A percentile compares a stretch with the other conserved stretches of the same genome.
These are phyloP conservation scores for Pyrenophora graminea DNA, from an alignment of 2,329 filamentous ascomycete species.

Conservation along the genomic window DNA sequence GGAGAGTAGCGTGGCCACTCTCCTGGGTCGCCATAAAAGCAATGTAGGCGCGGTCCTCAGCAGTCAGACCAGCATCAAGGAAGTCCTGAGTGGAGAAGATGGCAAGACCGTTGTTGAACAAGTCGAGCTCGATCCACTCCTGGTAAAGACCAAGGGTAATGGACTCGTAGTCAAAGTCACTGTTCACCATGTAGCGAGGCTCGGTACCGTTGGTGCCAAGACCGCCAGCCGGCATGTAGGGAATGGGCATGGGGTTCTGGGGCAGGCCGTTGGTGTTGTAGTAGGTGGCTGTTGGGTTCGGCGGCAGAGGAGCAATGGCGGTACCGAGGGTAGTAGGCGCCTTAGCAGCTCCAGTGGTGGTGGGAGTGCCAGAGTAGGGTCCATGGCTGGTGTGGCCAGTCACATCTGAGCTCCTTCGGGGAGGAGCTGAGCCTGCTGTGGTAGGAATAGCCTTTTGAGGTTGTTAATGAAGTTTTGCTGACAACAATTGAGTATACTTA, in stretches of 20 bases:
- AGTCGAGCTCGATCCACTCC: slow-evolving; percentile 83
- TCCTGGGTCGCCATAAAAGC: slow-evolving; percentile 80
- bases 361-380: slow-evolving; percentile 67
- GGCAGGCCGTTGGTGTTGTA: slow-evolving; percentile 75
- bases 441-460: slow-evolving; percentile 24
- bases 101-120: slow-evolving; percentile 76
- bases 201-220: slow-evolving; percentile 76
- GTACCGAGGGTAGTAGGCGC: slow-evolving; percentile 59
- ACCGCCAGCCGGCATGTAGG: slow-evolving; percentile 72
- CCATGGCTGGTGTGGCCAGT: slow-evolving; percentile 70
- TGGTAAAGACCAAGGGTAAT: slow-evolving; percentile 76
- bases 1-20: slow-evolving; percentile 73
- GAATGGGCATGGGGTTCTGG: slow-evolving; percentile 68
- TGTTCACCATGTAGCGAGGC: slow-evolving; percentile 76
- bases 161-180: slow-evolving; percentile 83
- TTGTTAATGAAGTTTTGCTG: neutral
- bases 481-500: slow-evolving; percentile 25
- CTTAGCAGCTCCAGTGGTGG: slow-evolving; percentile 70
- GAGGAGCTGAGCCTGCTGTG: slow-evolving; percentile 43
- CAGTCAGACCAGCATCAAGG: slow-evolving; percentile 66
- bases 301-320: slow-evolving; percentile 62
- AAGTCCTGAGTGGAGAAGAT: slow-evolving; percentile 73
- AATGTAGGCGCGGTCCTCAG: slow-evolving; percentile 72
- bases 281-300: slow-evolving; percentile 64
- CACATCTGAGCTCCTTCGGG: slow-evolving; percentile 54